These are phyloP conservation scores for Penicillium sp. DNA, from an alignment of 2,329 filamentous ascomycete species.

Conservation along the genomic window DNA sequence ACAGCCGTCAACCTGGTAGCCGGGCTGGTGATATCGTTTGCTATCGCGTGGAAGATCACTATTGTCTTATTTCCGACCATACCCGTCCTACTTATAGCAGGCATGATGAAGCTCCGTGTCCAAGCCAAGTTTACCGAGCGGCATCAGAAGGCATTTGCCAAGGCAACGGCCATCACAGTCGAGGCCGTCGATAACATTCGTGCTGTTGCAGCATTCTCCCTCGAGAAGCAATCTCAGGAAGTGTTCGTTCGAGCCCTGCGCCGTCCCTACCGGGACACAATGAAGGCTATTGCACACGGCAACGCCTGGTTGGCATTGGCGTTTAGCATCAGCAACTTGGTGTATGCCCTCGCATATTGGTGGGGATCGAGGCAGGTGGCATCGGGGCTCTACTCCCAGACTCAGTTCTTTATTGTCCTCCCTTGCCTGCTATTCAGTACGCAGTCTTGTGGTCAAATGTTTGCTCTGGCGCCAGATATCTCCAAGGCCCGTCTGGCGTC, in stretches of 20 bases:
- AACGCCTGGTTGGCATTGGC: constrained; percentile 39
- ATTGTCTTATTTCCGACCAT: constrained; percentile 61
- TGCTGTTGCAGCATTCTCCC: constrained; percentile 43
- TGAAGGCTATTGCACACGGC: constrained; percentile 41
- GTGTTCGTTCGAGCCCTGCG: too few species aligned
- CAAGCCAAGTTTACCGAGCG: constrained; percentile 51
- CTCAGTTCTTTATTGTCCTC: constrained; percentile 64
- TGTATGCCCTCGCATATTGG: constrained; percentile 70
- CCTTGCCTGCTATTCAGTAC: constrained; percentile 63
- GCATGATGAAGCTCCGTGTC: constrained; percentile 57
- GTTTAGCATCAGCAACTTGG: constrained; percentile 49
- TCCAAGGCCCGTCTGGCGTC: constrained; percentile 55
- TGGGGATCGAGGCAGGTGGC: constrained; percentile 65
- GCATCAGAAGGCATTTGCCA: constrained; percentile 44
- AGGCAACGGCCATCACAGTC: constrained; percentile 43
- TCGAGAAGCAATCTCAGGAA: too few species aligned
- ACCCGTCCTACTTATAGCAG: constrained; percentile 58
- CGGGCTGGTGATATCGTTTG: constrained; percentile 60
- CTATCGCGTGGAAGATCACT: constrained; percentile 66
- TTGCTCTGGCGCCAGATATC: constrained; percentile 64
- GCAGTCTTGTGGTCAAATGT: constrained; percentile 64
- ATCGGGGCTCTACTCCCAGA: constrained; percentile 54
- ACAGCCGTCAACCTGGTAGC: constrained; percentile 60
- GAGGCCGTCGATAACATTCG: constrained; percentile 47
- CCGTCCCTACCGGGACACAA: too few species aligned